A percentile compares a stretch with the other conserved stretches of the same genome.
These are phyloP conservation scores for Lithospermum erythrorhizon DNA, from an alignment of 257 asterid species.

Conservation along the genomic window DNA sequence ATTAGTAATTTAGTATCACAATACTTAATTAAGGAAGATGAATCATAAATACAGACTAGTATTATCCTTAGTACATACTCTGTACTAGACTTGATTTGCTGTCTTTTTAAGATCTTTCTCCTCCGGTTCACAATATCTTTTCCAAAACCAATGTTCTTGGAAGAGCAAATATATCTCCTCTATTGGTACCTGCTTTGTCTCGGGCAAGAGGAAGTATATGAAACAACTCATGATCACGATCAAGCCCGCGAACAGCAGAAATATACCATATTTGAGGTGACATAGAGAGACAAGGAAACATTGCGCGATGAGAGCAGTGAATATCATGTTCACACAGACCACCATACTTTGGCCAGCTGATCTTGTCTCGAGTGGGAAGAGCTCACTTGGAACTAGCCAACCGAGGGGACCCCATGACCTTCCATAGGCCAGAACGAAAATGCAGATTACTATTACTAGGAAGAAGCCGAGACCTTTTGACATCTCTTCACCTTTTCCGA, in stretches of 20 bases:
- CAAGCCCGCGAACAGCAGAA: conserved; percentile 55
- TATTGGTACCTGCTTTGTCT: conserved; percentile 90
- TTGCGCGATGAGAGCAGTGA: conserved; percentile 81
- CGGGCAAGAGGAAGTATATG: conserved; percentile 70
- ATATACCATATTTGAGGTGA: conserved; percentile 68
- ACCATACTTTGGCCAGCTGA: conserved; percentile 86
- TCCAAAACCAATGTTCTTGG: conserved; percentile 80
- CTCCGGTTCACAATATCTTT: conserved; percentile 35
- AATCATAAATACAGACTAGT: neutral
- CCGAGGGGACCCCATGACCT: conserved; percentile 86
- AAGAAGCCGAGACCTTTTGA: conserved; percentile 36
- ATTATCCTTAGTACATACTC: too few relatives aligned
- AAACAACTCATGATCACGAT: conserved; percentile 56
- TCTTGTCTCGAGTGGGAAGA: conserved; percentile 74
- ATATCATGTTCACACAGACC: conserved; percentile 77
- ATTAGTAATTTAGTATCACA: neutral
- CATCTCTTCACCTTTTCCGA: conserved; percentile 51
- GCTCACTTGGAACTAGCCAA: conserved; percentile 82
- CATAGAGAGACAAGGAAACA: conserved; percentile 62
- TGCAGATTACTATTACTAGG: conserved; percentile 47
- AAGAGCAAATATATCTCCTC: conserved; percentile 73
- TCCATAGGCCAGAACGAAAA: conserved; percentile 59
- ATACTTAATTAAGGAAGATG: too few relatives aligned
- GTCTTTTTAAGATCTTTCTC: neutral
- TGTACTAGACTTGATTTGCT: too few relatives aligned